phyloP scores from a whole-genome alignment of 768 basidiomycete species.

The Rhodotorula babjevae region DNA sequence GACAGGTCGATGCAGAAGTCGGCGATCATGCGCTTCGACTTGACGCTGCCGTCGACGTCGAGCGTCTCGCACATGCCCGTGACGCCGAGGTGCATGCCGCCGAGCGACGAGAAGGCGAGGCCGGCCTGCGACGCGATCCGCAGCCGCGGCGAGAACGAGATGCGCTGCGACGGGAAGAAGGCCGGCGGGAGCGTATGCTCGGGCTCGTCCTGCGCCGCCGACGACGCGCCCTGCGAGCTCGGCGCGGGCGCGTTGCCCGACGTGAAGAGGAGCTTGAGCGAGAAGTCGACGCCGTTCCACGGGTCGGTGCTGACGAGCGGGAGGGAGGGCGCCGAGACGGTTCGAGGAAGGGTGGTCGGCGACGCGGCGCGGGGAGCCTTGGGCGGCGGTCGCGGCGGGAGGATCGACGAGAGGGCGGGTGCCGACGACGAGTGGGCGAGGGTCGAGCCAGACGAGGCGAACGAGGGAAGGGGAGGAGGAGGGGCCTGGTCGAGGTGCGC shows the following conservation, averaged over 20 bases:
- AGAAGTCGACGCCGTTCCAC: conserved; percentile 34
- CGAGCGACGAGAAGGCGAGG: conserved; percentile 37
- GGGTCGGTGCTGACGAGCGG: conserved; percentile 11
- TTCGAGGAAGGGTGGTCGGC: neutral
- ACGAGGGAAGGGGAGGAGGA: neutral
- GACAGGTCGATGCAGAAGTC: conserved; percentile 44
- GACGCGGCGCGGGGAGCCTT: neutral
- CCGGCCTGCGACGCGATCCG: conserved; percentile 35
- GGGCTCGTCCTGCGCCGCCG: conserved; percentile 1
- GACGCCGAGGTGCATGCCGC: conserved; percentile 43
- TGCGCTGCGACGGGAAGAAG: conserved; percentile 43
- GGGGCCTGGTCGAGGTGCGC: neutral
- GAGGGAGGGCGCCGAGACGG: conserved; percentile 10
- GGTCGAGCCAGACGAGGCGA: neutral
- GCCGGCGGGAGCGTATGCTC: conserved; percentile 42
- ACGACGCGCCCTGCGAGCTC: neutral
- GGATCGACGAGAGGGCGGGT: neutral
- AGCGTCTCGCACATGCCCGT: conserved; percentile 43
- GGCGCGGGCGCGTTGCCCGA: neutral
- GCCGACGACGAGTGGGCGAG: neutral
- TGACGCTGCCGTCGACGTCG: conserved; percentile 38
- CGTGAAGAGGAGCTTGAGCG: conserved; percentile 38
- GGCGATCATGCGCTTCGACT: conserved; percentile 42
- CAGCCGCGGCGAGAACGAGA: conserved; percentile 42
- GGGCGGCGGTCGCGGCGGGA: conserved; percentile 24